Percentiles rank a stretch among this genome's conserved stretches.
Evolutionary conservation across 371 early-diverging fungal species (phyloP).

Genomic region (Globomyces sp.): DNA sequence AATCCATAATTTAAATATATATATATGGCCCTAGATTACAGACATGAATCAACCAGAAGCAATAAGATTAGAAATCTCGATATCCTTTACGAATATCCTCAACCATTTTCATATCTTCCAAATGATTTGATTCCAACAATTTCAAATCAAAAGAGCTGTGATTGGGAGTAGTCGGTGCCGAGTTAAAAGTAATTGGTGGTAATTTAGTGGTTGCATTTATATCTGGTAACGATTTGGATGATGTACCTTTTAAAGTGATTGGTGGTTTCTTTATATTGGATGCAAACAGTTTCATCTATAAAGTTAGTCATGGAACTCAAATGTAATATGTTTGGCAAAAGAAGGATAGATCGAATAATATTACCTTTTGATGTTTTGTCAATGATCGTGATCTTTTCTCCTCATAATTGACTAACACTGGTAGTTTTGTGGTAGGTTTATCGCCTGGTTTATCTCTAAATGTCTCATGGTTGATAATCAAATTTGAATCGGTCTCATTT

Average conservation of each 20-base stretch:
- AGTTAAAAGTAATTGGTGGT: not conserved
- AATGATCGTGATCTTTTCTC: not conserved
- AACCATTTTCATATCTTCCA: no score
- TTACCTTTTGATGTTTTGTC: constrained; percentile 16
- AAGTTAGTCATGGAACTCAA: not conserved
- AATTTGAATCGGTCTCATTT: no score
- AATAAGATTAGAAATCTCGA: no score
- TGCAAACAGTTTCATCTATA: constrained; percentile 13
- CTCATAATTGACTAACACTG: not conserved
- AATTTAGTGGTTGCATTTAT: not conserved
- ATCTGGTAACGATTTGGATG: constrained; percentile 4
- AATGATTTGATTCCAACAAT: no score
- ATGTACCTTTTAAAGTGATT: constrained; percentile 1
- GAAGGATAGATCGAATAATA: no score
- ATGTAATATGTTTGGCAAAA: no score
- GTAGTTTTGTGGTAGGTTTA: not conserved
- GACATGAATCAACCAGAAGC: no score
- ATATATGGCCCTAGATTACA: no score
- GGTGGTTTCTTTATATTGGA: constrained; percentile 9
- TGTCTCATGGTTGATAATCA: no score
- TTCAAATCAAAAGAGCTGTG: not conserved
- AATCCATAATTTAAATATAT: no score
- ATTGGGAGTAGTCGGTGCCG: not conserved
- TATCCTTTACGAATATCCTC: no score
- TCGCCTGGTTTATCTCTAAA: not conserved